phyloP scores from a whole-genome alignment of 2,329 filamentous ascomycete species.

The Kalmusia sp. region DNA sequence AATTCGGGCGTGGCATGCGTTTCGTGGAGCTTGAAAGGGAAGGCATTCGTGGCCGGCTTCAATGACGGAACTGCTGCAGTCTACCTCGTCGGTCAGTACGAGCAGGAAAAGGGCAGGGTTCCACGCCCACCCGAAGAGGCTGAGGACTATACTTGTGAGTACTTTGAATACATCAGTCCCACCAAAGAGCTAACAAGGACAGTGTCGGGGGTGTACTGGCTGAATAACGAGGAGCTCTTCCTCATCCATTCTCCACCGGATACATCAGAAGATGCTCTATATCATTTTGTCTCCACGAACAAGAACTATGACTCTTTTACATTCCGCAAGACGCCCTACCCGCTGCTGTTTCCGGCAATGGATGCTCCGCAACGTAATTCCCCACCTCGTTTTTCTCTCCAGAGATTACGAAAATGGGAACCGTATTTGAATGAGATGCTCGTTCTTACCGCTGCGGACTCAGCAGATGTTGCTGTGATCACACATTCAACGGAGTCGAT shows the following conservation, averaged over 20 bases:
- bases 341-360: conserved; percentile 30
- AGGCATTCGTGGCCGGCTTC: conserved; percentile 88
- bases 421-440: conserved; percentile 82
- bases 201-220: conserved; percentile 86
- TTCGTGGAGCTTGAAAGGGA: conserved; percentile 92
- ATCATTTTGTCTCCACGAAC: conserved; percentile 63
- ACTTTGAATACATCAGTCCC: background rate
- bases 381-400: conserved; percentile 78
- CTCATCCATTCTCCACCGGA: conserved; percentile 67
- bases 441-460: conserved; percentile 81
- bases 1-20: conserved; percentile 80
- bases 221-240: conserved; percentile 86
- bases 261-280: conserved; percentile 68
- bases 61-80: conserved; percentile 81
- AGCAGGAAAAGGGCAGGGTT: conserved; percentile 73
- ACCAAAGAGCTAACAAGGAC: conserved; percentile 13
- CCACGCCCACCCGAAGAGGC: conserved; percentile 75
- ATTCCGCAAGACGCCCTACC: conserved; percentile 75
- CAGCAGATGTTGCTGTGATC: conserved; percentile 79
- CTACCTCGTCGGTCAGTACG: conserved; percentile 78
- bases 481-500: conserved; percentile 75
- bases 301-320: conserved; percentile 61
- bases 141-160: conserved; percentile 70
- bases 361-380: conserved; percentile 63
- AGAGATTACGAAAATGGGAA: conserved; percentile 79